Evolutionary conservation across 2,329 filamentous ascomycete genomes (phyloP).

Genomic region (Torrubiella hemipterigena): DNA sequence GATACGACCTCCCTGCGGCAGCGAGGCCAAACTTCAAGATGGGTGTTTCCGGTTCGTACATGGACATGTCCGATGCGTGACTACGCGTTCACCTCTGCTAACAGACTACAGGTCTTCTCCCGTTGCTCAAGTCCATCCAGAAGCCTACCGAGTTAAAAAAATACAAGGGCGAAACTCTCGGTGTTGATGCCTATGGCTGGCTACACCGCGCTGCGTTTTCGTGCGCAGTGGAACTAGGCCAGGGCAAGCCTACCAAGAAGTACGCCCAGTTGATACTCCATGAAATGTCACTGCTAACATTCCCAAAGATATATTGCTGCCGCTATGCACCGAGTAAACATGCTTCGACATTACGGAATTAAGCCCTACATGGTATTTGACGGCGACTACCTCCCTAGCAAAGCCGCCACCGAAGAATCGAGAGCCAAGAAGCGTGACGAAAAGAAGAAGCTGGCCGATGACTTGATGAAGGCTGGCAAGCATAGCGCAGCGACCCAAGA

Average conservation of each 20-base stretch:
- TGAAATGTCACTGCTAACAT: not conserved
- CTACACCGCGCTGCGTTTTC: conserved; percentile 84
- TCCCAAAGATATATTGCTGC: conserved; percentile 69
- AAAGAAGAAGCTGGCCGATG: conserved; percentile 62
- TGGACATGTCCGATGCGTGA: no score
- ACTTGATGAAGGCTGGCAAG: conserved; percentile 73
- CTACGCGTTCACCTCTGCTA: conserved; percentile 6
- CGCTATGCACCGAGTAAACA: conserved; percentile 78
- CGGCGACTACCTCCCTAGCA: conserved; percentile 89
- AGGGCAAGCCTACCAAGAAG: conserved; percentile 80
- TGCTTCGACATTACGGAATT: conserved; percentile 87
- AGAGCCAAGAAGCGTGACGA: conserved; percentile 66
- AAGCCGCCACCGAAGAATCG: conserved; percentile 72
- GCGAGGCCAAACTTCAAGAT: conserved; percentile 7
- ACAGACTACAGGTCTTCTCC: conserved; percentile 57
- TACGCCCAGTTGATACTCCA: conserved; percentile 27
- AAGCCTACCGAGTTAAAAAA: conserved; percentile 78
- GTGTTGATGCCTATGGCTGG: conserved; percentile 98
- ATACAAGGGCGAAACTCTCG: conserved; percentile 76
- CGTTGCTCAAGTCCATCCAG: conserved; percentile 92
- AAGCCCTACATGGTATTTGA: conserved; percentile 96
- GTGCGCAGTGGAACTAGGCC: conserved; percentile 82
- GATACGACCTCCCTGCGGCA: no score
- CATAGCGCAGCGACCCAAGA: conserved; percentile 69
- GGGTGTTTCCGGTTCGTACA: conserved; percentile 9